Evolutionary conservation across 805 yeast genomes (phyloP), one percentile per base, ranked within the genome.

Genomic region (Ogataea pini): DNA sequence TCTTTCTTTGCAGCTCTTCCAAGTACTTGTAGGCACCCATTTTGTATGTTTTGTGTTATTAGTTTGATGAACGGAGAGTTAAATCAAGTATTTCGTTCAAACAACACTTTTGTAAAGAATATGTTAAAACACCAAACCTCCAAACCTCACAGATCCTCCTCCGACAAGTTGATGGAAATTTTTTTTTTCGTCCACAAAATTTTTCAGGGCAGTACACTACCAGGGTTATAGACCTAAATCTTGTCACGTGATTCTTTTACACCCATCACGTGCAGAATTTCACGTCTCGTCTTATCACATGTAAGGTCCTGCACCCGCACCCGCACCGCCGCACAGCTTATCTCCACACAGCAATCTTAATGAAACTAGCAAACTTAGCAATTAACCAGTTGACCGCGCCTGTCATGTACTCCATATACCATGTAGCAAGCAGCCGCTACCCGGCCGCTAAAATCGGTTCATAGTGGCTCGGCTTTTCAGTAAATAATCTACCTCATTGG

Each of bases 11-110:
- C 77, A 94, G 84, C 82, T 94, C 99, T 82, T 92, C 97, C 76
- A 94, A 85, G 79, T 94, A 94, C 78, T 94, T 94, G 96, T 94
- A 94, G 83, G 98, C 99, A 85, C 99, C 98, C 99, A 92, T 87
- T 77, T 67, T 78, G 46, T 39, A 18, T 38, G 31, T 25, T 25
- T 39, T 10, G 17, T 39, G 22, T 39, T 39, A 24, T 39, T 36
- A 22, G 31, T 22, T 27, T 16, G 24, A 5, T 39, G 10, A 12
- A 12, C 37, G 6, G 14, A 18, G 16, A 14, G 24, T 7, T 8
- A 32, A 4, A 6, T 14, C 7, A 32, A 13, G 19, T 29, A 29
- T 12, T 7, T 9, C 9, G 9, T 24, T 7, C 27, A 24, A 24
- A 28, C 31, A 28, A 28, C 31, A 31, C 24, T 34, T 34, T 34